Evolutionary conservation across 1,284 basidiomycete genomes (phyloP).

Genomic region (Stygiomarasmius scandens): DNA sequence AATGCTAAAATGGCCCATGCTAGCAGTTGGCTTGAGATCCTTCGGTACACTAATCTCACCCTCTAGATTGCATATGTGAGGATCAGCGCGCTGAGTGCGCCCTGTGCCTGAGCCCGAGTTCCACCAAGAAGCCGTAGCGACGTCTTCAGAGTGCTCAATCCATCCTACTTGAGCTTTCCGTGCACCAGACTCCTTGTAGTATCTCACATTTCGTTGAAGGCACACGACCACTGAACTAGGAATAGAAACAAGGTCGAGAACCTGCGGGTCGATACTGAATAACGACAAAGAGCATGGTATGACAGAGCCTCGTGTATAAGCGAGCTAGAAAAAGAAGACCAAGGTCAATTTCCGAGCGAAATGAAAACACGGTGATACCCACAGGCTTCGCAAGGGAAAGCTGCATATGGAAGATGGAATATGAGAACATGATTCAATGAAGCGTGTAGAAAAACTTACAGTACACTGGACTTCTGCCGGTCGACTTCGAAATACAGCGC

Average conservation of each 20-base stretch:
- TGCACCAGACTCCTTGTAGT: conserved; percentile 38
- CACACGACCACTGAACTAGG: conserved; percentile 43
- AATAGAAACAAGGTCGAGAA: conserved; percentile 45
- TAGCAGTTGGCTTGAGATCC: neutral
- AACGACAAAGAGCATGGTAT: conserved; percentile 48
- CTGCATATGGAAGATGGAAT: conserved; percentile 23
- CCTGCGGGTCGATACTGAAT: conserved; percentile 39
- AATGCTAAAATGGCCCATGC: neutral
- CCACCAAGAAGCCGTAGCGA: conserved; percentile 50
- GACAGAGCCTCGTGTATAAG: conserved; percentile 50
- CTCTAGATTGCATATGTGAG: conserved; percentile 26
- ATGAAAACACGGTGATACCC: conserved; percentile 22
- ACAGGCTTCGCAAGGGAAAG: conserved; percentile 48
- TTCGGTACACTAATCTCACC: neutral
- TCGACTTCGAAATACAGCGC: conserved; percentile 41
- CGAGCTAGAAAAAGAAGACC: conserved; percentile 34
- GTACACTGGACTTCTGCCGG: conserved; percentile 43
- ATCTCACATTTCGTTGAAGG: conserved; percentile 46
- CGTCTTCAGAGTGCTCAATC: conserved; percentile 42
- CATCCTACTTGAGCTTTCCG: conserved; percentile 37
- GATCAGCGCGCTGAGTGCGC: conserved; percentile 23
- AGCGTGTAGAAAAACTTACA: conserved; percentile 24
- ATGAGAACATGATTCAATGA: conserved; percentile 4
- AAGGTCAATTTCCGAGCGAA: neutral
- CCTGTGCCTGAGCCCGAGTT: conserved; percentile 26